These are phyloP conservation scores for Aureobasidium sp. DNA, from an alignment of 2,329 filamentous ascomycete species.

Conservation along the genomic window DNA sequence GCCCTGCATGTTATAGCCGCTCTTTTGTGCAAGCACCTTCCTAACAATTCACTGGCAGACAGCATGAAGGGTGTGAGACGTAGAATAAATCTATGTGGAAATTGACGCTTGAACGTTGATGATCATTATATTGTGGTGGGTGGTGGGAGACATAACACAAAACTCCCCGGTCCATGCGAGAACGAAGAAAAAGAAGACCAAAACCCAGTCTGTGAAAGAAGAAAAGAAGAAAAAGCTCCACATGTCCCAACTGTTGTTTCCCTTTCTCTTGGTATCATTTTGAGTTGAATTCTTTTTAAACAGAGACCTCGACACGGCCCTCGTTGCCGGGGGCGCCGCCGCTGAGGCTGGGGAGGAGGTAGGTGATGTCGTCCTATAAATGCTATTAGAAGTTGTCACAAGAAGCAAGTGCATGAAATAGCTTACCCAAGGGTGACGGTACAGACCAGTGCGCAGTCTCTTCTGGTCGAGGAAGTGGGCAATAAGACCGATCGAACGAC, in stretches of 20 bases:
- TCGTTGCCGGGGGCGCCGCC: constrained; percentile 66
- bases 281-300: constrained; percentile 10
- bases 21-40: background rate
- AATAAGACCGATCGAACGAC: constrained; percentile 96
- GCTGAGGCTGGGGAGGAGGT: constrained; percentile 75
- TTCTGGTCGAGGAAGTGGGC: constrained; percentile 99
- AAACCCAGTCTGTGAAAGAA: constrained; percentile 6
- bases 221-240: constrained; percentile 6
- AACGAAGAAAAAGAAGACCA: constrained; percentile 3
- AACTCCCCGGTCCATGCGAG: constrained; percentile 11
- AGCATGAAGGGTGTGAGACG: background rate
- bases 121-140: constrained; percentile 10
- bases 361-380: constrained; percentile 93
- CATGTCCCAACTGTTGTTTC: constrained; percentile 7
- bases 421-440: constrained; percentile 64
- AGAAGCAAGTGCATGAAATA: background rate
- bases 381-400: background rate
- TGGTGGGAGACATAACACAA: background rate
- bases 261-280: constrained; percentile 13
- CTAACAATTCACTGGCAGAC: background rate
- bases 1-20: no score
- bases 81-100: background rate
- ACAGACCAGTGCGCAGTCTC: constrained; percentile 94
- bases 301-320: constrained; percentile 74
- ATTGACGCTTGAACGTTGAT: constrained; percentile 11